These are phyloP conservation scores for Ceratobasidium sp. DNA, from an alignment of 1,284 basidiomycete genomes.

Conservation along the genomic window DNA sequence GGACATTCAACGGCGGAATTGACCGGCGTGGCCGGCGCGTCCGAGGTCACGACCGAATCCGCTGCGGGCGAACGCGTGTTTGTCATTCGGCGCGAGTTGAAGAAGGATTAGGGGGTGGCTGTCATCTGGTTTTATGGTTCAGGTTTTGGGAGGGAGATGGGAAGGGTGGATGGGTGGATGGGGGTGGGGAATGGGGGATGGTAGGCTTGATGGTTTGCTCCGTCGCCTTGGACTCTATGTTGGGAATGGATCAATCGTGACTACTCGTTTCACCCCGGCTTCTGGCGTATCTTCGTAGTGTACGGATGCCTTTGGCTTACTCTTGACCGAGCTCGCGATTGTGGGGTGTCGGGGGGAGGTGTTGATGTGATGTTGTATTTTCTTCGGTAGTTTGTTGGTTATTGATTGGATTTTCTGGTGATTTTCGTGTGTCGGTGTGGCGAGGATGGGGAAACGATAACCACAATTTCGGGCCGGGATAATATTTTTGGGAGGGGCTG, in stretches of 20 bases:
- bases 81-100: conserved; percentile 78
- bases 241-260: no score
- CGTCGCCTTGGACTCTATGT: neutral
- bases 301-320: neutral
- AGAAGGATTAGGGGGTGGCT: conserved; percentile 68
- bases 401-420: conserved; percentile 24
- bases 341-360: neutral
- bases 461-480: no score
- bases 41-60: conserved; percentile 61
- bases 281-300: conserved; percentile 5
- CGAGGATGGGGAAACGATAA: neutral
- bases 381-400: conserved; percentile 1
- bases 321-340: conserved; percentile 2
- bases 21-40: conserved; percentile 66
- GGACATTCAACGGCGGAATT: conserved; percentile 75
- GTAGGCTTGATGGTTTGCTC: neutral
- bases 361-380: neutral
- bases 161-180: neutral
- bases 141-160: neutral
- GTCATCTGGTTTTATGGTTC: neutral
- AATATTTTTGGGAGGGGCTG: neutral
- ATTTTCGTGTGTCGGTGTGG: neutral
- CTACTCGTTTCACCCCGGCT: no score
- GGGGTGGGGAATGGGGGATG: neutral
- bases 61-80: conserved; percentile 75